Evolutionary conservation across 306 rosid genomes (phyloP), one percentile per base, ranked within the genome.

Genomic region (Sophora flavescens): DNA sequence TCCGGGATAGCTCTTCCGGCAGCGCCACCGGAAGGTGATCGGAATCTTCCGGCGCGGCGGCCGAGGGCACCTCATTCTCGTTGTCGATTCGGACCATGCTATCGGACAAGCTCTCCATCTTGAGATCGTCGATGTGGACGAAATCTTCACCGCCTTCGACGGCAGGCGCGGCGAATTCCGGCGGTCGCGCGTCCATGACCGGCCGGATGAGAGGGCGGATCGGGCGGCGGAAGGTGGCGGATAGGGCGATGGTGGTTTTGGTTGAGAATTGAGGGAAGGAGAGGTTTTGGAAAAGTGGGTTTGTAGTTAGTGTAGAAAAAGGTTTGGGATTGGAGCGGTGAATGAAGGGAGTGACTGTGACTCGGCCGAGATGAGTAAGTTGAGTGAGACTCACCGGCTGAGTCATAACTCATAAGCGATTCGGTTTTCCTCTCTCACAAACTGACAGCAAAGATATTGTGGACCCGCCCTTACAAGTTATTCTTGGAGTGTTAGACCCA

Each of bases 1-100:
- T 92, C 83, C 85, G 80, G 1, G 89, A 77, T 8, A 95, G 91
- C 64, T 95, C 99, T 53, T 80, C 91, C 13, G 96, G 96, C 5
- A 95, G 96, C 8, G 72, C 78, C 54, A 32, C 73, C 70, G 72
- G 82, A 76, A 16, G 72, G 76, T 36, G 81, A 62, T 82, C 88
- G 52, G 83, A 60, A 13, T 8, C 76, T 69, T 66, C 81, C 5
- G 77, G 6, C 3, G 56, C 45, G 33, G 65, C 35, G 30, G 50
- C 60, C 6, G 81, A 68, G 26, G 91, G 88, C 70, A 33, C 88
- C 51, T 13, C 16, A 3, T 13, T 9, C 15, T 47, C 15, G 52
- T 47, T 47, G 52, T 90, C 97, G 11, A 88, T 82, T 13, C 90
- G 88, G 59, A 92, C 90, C 79, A 92, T 86, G 84, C 96, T 95